A percentile compares a stretch with the other conserved stretches of the same genome.
phyloP scores from a whole-genome alignment of 257 asterid species.

The Anisodus acutangulus region DNA sequence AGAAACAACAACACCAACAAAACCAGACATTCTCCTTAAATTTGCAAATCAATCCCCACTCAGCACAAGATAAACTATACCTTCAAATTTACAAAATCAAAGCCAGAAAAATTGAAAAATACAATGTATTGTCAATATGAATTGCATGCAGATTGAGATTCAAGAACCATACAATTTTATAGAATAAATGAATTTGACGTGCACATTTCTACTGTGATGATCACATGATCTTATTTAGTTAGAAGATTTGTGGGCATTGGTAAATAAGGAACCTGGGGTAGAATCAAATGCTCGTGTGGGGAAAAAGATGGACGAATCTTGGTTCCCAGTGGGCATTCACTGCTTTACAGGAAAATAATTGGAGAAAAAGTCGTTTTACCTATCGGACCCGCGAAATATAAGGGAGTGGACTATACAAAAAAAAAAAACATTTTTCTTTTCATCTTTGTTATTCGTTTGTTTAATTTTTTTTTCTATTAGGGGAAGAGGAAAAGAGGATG shows the following conservation, averaged over 20 bases:
- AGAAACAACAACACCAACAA: slow-evolving; percentile 66
- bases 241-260: background rate
- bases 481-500: too few relatives aligned
- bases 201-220: slow-evolving; percentile 7
- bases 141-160: slow-evolving; percentile 12
- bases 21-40: slow-evolving; percentile 54
- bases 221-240: background rate
- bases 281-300: background rate
- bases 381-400: slow-evolving; percentile 41
- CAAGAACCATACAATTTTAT: background rate
- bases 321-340: slow-evolving; percentile 6
- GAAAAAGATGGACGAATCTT: slow-evolving; percentile 17
- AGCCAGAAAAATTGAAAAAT: background rate
- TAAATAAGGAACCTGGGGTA: background rate
- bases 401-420: slow-evolving; percentile 6
- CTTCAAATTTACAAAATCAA: slow-evolving; percentile 17
- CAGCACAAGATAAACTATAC: slow-evolving; percentile 10
- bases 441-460: background rate
- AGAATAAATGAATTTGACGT: background rate
- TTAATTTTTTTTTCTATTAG: too few relatives aligned
- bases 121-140: background rate
- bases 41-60: slow-evolving; percentile 19
- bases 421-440: background rate
- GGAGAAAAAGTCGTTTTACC: slow-evolving; percentile 41
- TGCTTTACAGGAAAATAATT: background rate